phyloP scores from a whole-genome alignment of 768 basidiomycete species.

The Podaxis sp. region DNA sequence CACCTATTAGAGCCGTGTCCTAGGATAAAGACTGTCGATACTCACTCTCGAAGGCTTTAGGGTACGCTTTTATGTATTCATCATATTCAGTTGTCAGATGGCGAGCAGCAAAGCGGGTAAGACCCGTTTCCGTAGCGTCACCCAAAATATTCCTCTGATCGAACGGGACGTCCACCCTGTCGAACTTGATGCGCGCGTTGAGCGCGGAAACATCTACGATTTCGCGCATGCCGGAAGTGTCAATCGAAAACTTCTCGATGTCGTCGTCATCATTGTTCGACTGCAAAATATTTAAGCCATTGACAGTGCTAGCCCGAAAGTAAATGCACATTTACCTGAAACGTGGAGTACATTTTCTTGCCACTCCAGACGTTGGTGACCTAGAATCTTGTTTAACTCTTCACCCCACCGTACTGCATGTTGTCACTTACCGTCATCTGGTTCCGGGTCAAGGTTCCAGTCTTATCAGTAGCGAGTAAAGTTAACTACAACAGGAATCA shows the following conservation, averaged over 20 bases:
- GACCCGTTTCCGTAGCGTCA: constrained; percentile 76
- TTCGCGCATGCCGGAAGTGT: constrained; percentile 59
- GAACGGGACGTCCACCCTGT: constrained; percentile 61
- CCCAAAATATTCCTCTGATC: constrained; percentile 62
- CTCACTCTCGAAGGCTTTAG: constrained; percentile 60
- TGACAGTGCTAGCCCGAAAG: background rate
- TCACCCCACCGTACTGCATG: background rate
- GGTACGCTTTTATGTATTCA: constrained; percentile 43
- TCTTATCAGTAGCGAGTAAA: constrained; percentile 69
- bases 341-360: constrained; percentile 60
- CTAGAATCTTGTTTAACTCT: constrained; percentile 23
- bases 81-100: constrained; percentile 54
- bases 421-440: constrained; percentile 57
- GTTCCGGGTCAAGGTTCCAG: constrained; percentile 67
- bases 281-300: constrained; percentile 24
- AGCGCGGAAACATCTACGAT: constrained; percentile 64
- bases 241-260: constrained; percentile 48
- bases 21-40: background rate
- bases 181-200: constrained; percentile 72
- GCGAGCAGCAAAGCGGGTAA: constrained; percentile 65
- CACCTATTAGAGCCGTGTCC: background rate
- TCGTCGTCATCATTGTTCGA: constrained; percentile 68
- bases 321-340: constrained; percentile 41
- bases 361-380: constrained; percentile 70
- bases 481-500: constrained; percentile 44